Base-by-base conservation (phyloP, 805 yeast genomes). In the Schwanniomyces yamadae region DNA sequence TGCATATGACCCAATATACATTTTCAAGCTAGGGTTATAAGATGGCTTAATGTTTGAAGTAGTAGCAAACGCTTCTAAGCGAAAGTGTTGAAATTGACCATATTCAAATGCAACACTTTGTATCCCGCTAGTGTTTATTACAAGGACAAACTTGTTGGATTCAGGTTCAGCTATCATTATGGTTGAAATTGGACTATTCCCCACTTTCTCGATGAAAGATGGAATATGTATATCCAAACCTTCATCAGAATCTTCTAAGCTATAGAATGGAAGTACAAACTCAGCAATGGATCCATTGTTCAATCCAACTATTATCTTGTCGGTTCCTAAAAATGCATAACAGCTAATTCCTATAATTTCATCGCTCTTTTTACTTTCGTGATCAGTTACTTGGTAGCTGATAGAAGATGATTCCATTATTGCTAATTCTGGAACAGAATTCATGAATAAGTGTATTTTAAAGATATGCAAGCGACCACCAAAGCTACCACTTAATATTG, bases 281-380 rank as follows among this genome's bases (percentile, higher is more conserved):
- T 82, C 88, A 0, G 78, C 80, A 7, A 84, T 57, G 20, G 61
- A 62, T 0, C 93, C 93, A 35, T 75, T 72, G 2, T 66, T 54
- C 4, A 77, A 70, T 0, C 90, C 91, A 20, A 78, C 75, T 2
- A 81, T 52, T 1, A 84, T 52, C 9, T 51, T 61, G 3, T 63
- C 59, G 4, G 63, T 48, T 7, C 68, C 66, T 4, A 76, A 26
- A 57, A 74, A 75, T 42, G 73, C 80, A 42, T 63, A 72, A 23
- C 75, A 55, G 1, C 79, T 69, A 4, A 81, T 71, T 0, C 61
- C 47, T 2, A 43, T 31, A 6, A 27, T 24, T 4, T 31, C 37
- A 14, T 23, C 23, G 8, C 27, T 27, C 6, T 36, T 23, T 10
- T 31, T 28, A 6, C 19, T 31, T 17, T 48, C 30, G 21, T 44